Evolutionary conservation across 2,329 filamentous ascomycete species (phyloP).

Genomic region (Ophiocordyceps camponoti-saundersi): DNA sequence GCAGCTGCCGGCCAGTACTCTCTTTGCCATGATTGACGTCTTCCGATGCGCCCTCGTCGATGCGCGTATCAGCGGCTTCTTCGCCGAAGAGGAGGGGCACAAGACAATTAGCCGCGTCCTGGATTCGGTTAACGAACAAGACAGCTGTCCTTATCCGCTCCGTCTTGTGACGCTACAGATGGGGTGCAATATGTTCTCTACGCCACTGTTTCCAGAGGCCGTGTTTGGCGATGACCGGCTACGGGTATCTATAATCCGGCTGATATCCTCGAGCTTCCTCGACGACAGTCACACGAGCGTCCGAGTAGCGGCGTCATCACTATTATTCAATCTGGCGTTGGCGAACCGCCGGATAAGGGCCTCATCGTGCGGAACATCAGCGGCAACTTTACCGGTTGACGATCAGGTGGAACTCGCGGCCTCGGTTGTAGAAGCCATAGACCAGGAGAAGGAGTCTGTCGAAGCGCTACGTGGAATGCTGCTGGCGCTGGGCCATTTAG

Average conservation of each 20-base stretch:
- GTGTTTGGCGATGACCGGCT: conserved; percentile 36
- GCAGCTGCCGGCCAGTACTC: conserved; percentile 40
- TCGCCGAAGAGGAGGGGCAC: conserved; percentile 57
- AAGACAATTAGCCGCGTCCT: conserved; percentile 46
- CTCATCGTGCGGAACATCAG: conserved; percentile 11
- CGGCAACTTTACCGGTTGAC: conserved; percentile 41
- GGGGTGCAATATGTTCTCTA: conserved; percentile 70
- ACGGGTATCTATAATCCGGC: conserved; percentile 41
- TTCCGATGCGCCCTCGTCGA: conserved; percentile 65
- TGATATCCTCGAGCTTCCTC: conserved; percentile 64
- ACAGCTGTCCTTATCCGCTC: conserved; percentile 58
- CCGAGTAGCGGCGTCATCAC: conserved; percentile 63
- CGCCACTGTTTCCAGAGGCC: conserved; percentile 50
- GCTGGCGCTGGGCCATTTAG: conserved; percentile 57
- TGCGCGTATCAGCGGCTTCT: conserved; percentile 62
- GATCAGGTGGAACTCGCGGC: conserved; percentile 72
- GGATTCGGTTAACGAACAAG: conserved; percentile 36
- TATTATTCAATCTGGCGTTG: conserved; percentile 68
- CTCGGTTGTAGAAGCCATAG: conserved; percentile 58
- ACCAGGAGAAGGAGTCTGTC: conserved; percentile 37
- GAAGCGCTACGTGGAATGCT: conserved; percentile 67
- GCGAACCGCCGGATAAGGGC: conserved; percentile 50
- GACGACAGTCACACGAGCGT: conserved; percentile 59
- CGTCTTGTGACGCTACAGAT: conserved; percentile 73
- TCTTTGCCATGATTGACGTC: conserved; percentile 78